Base-by-base conservation (phyloP, 129 eudicot genomes). In the Smallanthus sonchifolius region DNA sequence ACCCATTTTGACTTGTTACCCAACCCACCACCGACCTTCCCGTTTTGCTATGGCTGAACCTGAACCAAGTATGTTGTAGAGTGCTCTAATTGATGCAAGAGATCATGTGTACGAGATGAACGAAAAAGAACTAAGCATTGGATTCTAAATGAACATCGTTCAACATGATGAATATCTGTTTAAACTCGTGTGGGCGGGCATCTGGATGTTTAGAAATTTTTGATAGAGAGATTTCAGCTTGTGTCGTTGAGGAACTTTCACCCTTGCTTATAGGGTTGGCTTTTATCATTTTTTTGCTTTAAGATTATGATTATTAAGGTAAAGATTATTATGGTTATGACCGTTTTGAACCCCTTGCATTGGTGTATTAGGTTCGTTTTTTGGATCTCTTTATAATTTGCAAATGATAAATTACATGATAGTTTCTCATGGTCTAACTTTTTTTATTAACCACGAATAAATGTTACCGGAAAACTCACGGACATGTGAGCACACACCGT, bases 81-180 rank as follows among this genome's bases (percentile, higher is more conserved):
- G 96, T 86, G 96, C 97, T 70, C 75, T 94, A 39, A 80, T 86
- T 5, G 98, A 94, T 82, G 98, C 98, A 77, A 83, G 87, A 40
- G 98, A 93, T 48, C 98, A 93, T 62, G 98, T 93, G 47, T 82
- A 70, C 40, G 98, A 93, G 88, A 90, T 94, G 97, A 94, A 71
- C 65, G 98, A 87, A 79, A 88, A 94, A 77, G 98, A 94, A 77
- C 70, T 94, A 45, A 73, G 72, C n/a, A 76, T 90, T 17, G 78
- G 80, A 14, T 94, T 90, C 78, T 94, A 86, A 83, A 73, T 54
- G 7, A 32, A 4, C 20, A 14, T 61, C 10, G 13, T 34, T 61
- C 42, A 61, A 42, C 67, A 32, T 61, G 67, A 61, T 61, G 67
- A 34, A 2, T 5, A 61, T 34, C 34, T 35, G 19, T 32, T 57